phyloP scores from a whole-genome alignment of 2,329 filamentous ascomycete genomes.

The Monascus ruber region DNA sequence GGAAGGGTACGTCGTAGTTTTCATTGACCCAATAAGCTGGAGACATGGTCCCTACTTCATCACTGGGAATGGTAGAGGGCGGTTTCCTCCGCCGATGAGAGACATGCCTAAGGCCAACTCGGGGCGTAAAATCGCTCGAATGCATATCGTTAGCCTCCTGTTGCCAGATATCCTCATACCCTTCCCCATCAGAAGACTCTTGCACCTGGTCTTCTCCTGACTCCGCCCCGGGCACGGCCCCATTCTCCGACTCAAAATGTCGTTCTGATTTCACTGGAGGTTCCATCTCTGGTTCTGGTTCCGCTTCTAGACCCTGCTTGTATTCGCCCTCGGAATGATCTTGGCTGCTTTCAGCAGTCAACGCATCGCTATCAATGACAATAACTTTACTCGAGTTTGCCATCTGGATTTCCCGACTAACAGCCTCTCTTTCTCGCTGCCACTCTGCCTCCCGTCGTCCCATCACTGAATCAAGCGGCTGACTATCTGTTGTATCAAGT shows the following conservation, averaged over 20 bases:
- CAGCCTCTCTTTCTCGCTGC: conserved; percentile 34
- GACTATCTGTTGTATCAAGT: neutral
- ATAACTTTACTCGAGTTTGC: conserved; percentile 34
- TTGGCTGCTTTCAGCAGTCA: conserved; percentile 5
- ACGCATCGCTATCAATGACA: conserved; percentile 32
- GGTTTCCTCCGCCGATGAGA: conserved; percentile 23
- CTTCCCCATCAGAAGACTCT: conserved; percentile 14
- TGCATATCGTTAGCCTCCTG: conserved; percentile 29
- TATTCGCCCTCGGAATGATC: neutral
- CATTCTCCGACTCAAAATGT: neutral
- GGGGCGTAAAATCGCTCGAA: conserved; percentile 8
- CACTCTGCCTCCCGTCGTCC: conserved; percentile 28
- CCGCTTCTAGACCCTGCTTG: neutral
- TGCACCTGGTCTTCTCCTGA: neutral
- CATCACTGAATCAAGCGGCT: conserved; percentile 12
- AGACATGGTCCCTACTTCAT: conserved; percentile 14
- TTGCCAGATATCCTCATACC: conserved; percentile 38
- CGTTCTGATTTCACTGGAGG: neutral
- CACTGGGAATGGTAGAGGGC: conserved; percentile 11
- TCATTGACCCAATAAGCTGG: conserved; percentile 19
- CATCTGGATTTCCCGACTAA: conserved; percentile 33
- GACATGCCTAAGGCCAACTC: conserved; percentile 11
- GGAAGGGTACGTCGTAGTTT: conserved; percentile 14
- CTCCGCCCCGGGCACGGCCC: neutral
- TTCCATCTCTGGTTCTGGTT: neutral